Evolutionary conservation across 768 basidiomycete species (phyloP), one percentile per base, ranked within the genome.

Genomic region (Tephrocybe sp.): DNA sequence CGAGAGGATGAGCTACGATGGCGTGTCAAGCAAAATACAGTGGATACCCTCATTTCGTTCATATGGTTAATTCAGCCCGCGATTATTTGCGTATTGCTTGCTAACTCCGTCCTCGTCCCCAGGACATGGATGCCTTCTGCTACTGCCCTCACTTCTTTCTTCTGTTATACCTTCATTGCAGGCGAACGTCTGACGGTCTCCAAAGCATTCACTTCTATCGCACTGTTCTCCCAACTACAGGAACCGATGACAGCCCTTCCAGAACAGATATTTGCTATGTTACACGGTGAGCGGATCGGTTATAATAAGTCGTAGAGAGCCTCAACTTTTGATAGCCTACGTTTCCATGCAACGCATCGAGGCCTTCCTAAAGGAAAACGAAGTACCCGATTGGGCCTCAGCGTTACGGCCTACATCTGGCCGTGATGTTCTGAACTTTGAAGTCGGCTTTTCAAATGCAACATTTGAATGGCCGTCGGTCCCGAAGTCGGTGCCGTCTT

Each of bases 291-390:
- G 68, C 48, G n/a, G n/a, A n/a, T 9, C 15, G 37, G 18, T 24
- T 39, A 45, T 21, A 20, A 7, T 49, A 53, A 15, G 21, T 3
- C 8, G 18, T 21, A 48, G 15, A 30, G 28, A 51, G n/a, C 23
- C 43, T 61, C 38, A 58, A 51, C 50, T 36, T 48, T 30, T 15
- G 32, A 8, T 42, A 82, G 84, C 88, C 6, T 84, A 85, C 60
- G 85, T 94, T 18, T 88, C 89, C 3, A 85, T 93, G 81, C 80
- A 86, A 60, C 82, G 90, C 45, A 90, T 94, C 53, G 84, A 91
- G 61, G 73, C 68, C 3, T 91, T 87, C 66, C 71, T 91, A 1
- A 70, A 70, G 4, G 90, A 92, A 65, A 78, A 80, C 15, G 90
- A 93, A 63, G 87, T 93, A 2, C 84, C 86, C 0, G 80, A 80